These are phyloP conservation scores for Botrytis squamosa DNA, from an alignment of 2,329 filamentous ascomycete genomes.

Conservation along the genomic window DNA sequence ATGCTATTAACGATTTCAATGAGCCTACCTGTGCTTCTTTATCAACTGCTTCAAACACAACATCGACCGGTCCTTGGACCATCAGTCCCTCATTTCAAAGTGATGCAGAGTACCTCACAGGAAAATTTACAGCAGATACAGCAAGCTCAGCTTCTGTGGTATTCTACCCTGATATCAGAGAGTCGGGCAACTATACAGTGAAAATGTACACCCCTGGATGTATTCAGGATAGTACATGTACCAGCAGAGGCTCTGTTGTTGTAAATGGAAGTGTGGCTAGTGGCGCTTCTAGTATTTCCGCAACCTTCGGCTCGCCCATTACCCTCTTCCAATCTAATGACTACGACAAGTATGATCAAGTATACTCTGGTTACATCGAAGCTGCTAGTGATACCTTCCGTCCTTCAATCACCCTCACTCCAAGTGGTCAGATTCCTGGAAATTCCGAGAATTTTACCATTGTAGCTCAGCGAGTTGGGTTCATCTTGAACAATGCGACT, in stretches of 20 bases:
- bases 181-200: slow-evolving; percentile 89
- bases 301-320: slow-evolving; percentile 45
- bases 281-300: slow-evolving; percentile 45
- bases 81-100: slow-evolving; percentile 66
- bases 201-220: slow-evolving; percentile 93
- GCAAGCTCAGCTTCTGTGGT: slow-evolving; percentile 66
- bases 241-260: slow-evolving; percentile 74
- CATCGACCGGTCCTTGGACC: slow-evolving; percentile 71
- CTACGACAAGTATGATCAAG: slow-evolving; percentile 93
- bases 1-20: slow-evolving; percentile 84
- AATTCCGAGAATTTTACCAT: slow-evolving; percentile 63
- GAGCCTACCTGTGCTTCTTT: slow-evolving; percentile 75
- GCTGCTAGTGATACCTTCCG: slow-evolving; percentile 70
- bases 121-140: slow-evolving; percentile 49
- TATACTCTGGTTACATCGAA: slow-evolving; percentile 85
- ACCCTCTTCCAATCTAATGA: slow-evolving; percentile 87
- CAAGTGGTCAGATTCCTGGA: slow-evolving; percentile 58
- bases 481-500: slow-evolving; percentile 69
- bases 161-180: slow-evolving; percentile 79
- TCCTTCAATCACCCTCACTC: slow-evolving; percentile 75
- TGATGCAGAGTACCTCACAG: slow-evolving; percentile 73
- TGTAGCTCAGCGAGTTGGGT: slow-evolving; percentile 86
- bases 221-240: slow-evolving; percentile 73
- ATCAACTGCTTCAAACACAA: slow-evolving; percentile 63
- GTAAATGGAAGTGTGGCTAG: slow-evolving; percentile 70